Evolutionary conservation across 75 land plant genomes (phyloP), one percentile per base, ranked within the genome.

Genomic region (Ceratopteris richardii): DNA sequence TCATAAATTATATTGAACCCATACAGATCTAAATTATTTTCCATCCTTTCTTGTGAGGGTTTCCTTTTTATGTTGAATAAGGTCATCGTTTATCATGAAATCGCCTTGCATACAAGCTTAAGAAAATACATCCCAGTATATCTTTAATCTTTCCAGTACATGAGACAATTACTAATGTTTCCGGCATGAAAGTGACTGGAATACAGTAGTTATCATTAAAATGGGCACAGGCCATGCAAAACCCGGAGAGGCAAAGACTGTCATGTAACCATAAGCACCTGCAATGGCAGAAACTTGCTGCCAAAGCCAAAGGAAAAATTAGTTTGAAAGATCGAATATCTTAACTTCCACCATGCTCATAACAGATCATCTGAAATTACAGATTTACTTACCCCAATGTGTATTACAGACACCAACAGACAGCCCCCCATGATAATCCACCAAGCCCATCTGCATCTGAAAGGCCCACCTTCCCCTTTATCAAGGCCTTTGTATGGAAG

Each of bases 241-340:
- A 6, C 57, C 79, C 0, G 97, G 88, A 29, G 82, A 78, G 57
- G 78, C 74, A 29, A 84, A 62, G 17, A 90, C 24, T 1, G 83
- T 75, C 54, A 79, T 79, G 68, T 74, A 70, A 29, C 86, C 92
- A 63, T 83, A 90, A 30, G 92, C 99, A 50, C 67, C 69, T 51
- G 66, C 57, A 2, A 95, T 33, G 28, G 70, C 73, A 31, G 68
- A 67, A 60, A 88, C 77, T 44, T 62, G 63, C 99, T 95, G 92
- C 62, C 66, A 33, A n/a, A 7, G 31, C 46, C n/a, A n/a, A n/a
- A n/a, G 62, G 29, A 52, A 7, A 62, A 3, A 62, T 3, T 2
- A 7, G 43, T 27, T 60, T n/a, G 58, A 41, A 27, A 50, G 21
- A 29, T 4, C 17, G 13, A 39, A 27, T 31, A 19, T 22, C 4